Conservation (phyloP, 257 asterid species). For the Echites panduratus region DNA sequence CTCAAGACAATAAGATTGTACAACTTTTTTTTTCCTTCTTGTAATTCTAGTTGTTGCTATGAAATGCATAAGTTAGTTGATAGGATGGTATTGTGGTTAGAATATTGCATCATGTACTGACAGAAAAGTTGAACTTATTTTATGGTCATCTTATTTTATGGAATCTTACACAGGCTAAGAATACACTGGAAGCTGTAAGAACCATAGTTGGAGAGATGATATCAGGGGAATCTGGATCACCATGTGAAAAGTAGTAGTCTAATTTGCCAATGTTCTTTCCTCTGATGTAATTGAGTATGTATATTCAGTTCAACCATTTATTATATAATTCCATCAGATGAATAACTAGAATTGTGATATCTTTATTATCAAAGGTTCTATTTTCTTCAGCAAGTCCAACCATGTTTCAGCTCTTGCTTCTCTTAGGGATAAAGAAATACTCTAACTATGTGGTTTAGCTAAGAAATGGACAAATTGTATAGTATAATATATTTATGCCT, state of each 20-base stretch:
- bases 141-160: no score
- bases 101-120: no score
- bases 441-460: not conserved
- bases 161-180: conserved; percentile 57
- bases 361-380: no score
- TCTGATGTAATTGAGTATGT: not conserved
- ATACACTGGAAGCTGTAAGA: conserved; percentile 69
- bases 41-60: no score
- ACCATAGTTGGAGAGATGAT: not conserved
- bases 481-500: not conserved
- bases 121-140: no score
- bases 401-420: not conserved
- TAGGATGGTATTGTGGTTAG: no score
- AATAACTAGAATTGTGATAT: no score
- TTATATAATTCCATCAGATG: no score
- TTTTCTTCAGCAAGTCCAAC: no score
- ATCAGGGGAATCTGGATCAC: not conserved
- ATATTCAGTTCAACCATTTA: not conserved
- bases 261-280: not conserved
- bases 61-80: no score
- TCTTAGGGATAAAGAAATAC: not conserved
- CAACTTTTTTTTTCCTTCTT: no score
- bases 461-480: not conserved
- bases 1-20: no score
- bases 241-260: not conserved